Evolutionary conservation across 768 basidiomycete genomes (phyloP).

Genomic region (Kwoniella sp.): DNA sequence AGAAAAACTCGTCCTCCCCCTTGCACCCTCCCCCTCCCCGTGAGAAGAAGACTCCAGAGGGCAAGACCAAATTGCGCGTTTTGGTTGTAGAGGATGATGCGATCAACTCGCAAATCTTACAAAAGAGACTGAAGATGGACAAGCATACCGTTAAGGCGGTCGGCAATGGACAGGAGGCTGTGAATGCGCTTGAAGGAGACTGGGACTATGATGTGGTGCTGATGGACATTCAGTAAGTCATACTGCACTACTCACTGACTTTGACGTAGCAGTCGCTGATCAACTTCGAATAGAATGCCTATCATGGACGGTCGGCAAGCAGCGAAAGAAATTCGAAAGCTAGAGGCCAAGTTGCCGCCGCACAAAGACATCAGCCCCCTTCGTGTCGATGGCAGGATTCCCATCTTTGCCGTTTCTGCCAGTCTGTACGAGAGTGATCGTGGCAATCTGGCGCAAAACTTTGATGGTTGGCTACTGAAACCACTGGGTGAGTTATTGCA

Average conservation of each 20-base stretch:
- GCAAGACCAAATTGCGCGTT: slow-evolving; percentile 27
- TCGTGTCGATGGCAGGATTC: slow-evolving; percentile 67
- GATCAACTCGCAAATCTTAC: slow-evolving; percentile 72
- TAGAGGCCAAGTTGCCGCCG: slow-evolving; percentile 59
- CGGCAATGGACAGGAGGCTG: slow-evolving; percentile 74
- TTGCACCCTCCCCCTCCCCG: not conserved
- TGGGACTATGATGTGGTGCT: slow-evolving; percentile 70
- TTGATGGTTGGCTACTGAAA: slow-evolving; percentile 83
- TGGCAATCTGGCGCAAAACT: slow-evolving; percentile 63
- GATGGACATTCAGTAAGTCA: slow-evolving; percentile 78
- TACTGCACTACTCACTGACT: too few species aligned
- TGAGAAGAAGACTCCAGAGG: slow-evolving; percentile 13
- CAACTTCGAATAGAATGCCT: slow-evolving; percentile 68
- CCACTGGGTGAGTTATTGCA: slow-evolving; percentile 60
- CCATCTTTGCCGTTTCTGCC: slow-evolving; percentile 80
- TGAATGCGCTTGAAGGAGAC: slow-evolving; percentile 66
- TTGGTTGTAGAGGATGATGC: slow-evolving; percentile 64
- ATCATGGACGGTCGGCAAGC: slow-evolving; percentile 75
- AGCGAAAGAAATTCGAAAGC: slow-evolving; percentile 66
- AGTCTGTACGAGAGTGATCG: slow-evolving; percentile 67
- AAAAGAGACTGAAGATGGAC: slow-evolving; percentile 68
- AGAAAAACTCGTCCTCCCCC: not conserved
- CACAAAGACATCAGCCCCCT: slow-evolving; percentile 53
- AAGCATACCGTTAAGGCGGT: slow-evolving; percentile 69
- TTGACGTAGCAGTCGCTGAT: slow-evolving; percentile 9